Evolutionary conservation across 805 yeast genomes (phyloP), one percentile per base, ranked within the genome.

Genomic region (Teunomyces funiuensis): DNA sequence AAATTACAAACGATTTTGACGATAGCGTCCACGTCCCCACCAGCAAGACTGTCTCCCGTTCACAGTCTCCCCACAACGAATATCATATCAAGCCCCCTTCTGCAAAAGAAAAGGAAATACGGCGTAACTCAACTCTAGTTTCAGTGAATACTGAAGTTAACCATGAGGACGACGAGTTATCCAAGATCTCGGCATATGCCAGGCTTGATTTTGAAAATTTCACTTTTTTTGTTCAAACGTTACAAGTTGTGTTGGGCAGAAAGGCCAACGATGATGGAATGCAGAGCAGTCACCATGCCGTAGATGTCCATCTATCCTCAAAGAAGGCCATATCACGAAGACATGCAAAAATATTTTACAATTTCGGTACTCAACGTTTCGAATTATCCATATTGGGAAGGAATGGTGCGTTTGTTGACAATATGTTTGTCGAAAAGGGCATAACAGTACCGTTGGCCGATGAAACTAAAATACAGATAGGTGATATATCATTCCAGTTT

Each of bases 401-500:
- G 52, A 93, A 93, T 61, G 99, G 99, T 28, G 97, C 97, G 2
- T 93, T 93, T 71, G 96, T 93, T 3, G 93, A 91, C 61, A 96
- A 89, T 50, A 73, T 72, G 26, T 93, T 91, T 61, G 84, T 93
- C 5, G 97, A 88, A 57, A 80, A 85, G 46, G 97, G 96, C 6
- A 82, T 87, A 27, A 93, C 99, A 0, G 89, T 93, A 6, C 96
- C 96, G 2, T 68, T 93, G 36, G 73, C 72, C 16, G 88, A 91
- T 63, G 86, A 84, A 29, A 81, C 90, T 1, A 85, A 85, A 53
- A 82, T 93, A 37, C 98, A 93, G 61, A 88, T 93, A 28, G 98
- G 97, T 10, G 95, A 88, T 54, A 87, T 91, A 13, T 84, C 88
- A 6, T 93, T 93, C 61, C 78, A 80, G 37, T 93, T 93, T 61